These are phyloP conservation scores for Panus rudis DNA, from an alignment of 768 basidiomycete genomes.

Conservation along the genomic window DNA sequence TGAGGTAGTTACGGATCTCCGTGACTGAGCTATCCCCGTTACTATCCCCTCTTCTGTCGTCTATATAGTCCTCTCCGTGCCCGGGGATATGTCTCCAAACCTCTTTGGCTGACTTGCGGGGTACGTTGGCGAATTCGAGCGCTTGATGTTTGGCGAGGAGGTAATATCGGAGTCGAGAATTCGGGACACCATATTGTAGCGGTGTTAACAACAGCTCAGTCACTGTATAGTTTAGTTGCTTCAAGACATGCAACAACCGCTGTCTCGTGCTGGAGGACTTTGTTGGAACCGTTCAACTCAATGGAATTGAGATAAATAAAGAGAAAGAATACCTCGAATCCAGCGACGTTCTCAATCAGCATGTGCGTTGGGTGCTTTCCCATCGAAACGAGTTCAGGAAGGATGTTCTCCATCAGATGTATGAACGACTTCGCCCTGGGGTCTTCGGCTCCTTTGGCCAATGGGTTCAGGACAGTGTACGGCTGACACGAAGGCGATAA, in stretches of 20 bases:
- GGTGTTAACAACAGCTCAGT: conserved; percentile 67
- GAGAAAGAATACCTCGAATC: conserved; percentile 56
- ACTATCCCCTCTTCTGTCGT: conserved; percentile 28
- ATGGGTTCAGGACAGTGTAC: conserved; percentile 71
- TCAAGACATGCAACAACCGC: conserved; percentile 46
- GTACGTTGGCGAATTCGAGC: conserved; percentile 29
- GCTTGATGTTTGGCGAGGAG: conserved; percentile 55
- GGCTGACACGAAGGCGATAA: conserved; percentile 82
- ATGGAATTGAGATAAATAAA: neutral
- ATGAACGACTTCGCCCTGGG: conserved; percentile 73
- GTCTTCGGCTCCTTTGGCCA: conserved; percentile 63
- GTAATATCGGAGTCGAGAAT: conserved; percentile 78
- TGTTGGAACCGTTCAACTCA: conserved; percentile 4
- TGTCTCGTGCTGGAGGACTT: conserved; percentile 62
- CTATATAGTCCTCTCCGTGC: conserved; percentile 34
- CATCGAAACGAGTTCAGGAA: conserved; percentile 46
- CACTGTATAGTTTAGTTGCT: conserved; percentile 46
- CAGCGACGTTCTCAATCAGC: conserved; percentile 76
- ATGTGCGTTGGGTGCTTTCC: conserved; percentile 48
- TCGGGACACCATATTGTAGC: conserved; percentile 73
- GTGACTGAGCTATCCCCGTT: conserved; percentile 3
- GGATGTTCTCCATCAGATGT: conserved; percentile 54
- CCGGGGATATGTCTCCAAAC: conserved; percentile 52
- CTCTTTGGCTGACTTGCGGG: conserved; percentile 13
- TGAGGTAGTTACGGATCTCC: conserved; percentile 36